These are phyloP conservation scores for Rugosomyces carneus DNA, from an alignment of 1,284 basidiomycete genomes.

Conservation along the genomic window DNA sequence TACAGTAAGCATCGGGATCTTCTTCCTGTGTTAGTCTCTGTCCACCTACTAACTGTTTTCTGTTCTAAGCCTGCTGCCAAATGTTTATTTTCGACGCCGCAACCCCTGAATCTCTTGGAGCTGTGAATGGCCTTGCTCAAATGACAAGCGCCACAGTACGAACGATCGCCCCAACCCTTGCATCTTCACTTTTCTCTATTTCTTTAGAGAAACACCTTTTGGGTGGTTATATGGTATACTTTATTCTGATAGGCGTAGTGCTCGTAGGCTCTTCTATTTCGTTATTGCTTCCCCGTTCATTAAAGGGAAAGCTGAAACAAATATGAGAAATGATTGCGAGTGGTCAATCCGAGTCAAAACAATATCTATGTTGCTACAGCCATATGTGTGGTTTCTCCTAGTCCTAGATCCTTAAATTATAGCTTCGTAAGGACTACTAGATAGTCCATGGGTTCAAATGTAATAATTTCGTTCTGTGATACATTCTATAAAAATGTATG, in stretches of 20 bases:
- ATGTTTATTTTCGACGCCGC: constrained; percentile 20
- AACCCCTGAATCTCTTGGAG: constrained; percentile 19
- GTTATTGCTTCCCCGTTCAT: constrained; percentile 5
- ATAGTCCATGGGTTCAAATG: too few relatives aligned
- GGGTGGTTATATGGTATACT: constrained; percentile 28
- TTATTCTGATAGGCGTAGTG: constrained; percentile 2
- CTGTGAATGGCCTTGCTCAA: constrained; percentile 24
- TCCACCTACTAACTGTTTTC: constrained; percentile 3
- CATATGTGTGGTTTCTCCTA: too few relatives aligned
- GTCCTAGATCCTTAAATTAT: too few relatives aligned
- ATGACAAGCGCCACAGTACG: constrained; percentile 19
- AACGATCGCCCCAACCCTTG: constrained; percentile 21
- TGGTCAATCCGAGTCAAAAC: too few relatives aligned
- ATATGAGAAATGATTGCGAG: too few relatives aligned
- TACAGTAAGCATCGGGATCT: constrained; percentile 10
- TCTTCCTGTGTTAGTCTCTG: not conserved
- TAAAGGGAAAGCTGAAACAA: constrained; percentile 8
- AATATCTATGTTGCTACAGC: too few relatives aligned
- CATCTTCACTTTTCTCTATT: constrained; percentile 30
- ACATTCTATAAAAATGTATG: too few relatives aligned
- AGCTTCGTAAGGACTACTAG: too few relatives aligned
- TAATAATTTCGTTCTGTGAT: too few relatives aligned
- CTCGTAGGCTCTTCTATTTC: constrained; percentile 12
- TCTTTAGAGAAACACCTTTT: constrained; percentile 23
- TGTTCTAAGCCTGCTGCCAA: constrained; percentile 18